Conservation (phyloP, 345 rosid species). For the Citrus glauca region DNA sequence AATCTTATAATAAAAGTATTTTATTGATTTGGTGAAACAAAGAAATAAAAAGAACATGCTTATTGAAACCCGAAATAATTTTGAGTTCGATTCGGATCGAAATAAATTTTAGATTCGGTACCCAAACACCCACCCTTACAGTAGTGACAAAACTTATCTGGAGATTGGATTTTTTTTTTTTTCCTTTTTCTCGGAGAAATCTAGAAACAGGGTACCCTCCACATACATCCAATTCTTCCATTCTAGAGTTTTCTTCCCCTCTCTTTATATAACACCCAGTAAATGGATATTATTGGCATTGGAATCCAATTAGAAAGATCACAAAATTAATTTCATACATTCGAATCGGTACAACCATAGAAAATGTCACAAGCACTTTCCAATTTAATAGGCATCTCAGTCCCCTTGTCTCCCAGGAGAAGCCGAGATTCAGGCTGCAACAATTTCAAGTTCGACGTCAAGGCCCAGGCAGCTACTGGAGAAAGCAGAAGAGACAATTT, state of each 20-base stretch:
- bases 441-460: slow-evolving; percentile 1
- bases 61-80: too few relatives aligned
- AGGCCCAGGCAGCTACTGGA: slow-evolving; percentile 23
- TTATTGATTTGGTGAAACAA: too few relatives aligned
- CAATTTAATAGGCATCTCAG: slow-evolving; percentile 15
- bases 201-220: slow-evolving; percentile 16
- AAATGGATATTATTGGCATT: too few relatives aligned
- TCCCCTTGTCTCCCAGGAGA: slow-evolving; percentile 15
- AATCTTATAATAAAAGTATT: too few relatives aligned
- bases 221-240: neutral
- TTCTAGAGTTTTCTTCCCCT: slow-evolving; percentile 33
- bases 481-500: slow-evolving; percentile 36
- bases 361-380: slow-evolving; percentile 35
- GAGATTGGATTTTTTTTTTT: neutral
- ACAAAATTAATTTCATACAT: neutral
- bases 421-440: neutral
- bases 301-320: too few relatives aligned
- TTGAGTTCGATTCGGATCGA: too few relatives aligned
- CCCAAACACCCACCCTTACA: too few relatives aligned
- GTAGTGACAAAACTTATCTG: slow-evolving; percentile 3
- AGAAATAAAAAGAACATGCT: too few relatives aligned
- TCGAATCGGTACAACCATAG: too few relatives aligned
- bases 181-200: slow-evolving; percentile 13
- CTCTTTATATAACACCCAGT: slow-evolving; percentile 6
- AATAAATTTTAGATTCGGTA: too few relatives aligned